Conservation (phyloP, 441 rosid genomes). For the California macrophylla region DNA sequence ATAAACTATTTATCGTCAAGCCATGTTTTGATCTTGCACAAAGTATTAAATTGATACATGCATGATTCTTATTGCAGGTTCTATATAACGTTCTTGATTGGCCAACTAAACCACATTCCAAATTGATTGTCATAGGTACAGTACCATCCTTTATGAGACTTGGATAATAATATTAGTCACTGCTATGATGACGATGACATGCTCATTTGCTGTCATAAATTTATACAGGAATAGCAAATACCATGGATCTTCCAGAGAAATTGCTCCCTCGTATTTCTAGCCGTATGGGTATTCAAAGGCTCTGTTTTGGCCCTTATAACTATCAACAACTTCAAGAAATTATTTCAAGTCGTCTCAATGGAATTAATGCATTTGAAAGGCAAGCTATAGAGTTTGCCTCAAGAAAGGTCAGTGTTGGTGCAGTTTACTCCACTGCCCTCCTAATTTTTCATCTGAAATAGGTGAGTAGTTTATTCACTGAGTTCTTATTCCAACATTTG, state of each 20-base stretch:
- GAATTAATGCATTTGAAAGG: constrained; percentile 78
- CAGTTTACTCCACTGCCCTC: not conserved
- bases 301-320: constrained; percentile 89
- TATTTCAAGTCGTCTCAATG: constrained; percentile 64
- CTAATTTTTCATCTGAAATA: constrained; percentile 1
- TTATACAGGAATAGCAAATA: constrained; percentile 76
- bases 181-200: constrained; percentile 4
- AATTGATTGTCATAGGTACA: constrained; percentile 69
- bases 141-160: constrained; percentile 2
- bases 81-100: constrained; percentile 87
- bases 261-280: constrained; percentile 95
- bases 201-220: not conserved
- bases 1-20: not conserved
- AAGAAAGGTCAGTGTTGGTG: constrained; percentile 48
- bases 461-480: not conserved
- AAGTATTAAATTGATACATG: constrained; percentile 4
- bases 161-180: constrained; percentile 1
- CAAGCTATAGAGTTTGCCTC: constrained; percentile 95
- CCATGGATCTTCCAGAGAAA: constrained; percentile 99
- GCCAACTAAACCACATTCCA: constrained; percentile 86
- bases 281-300: constrained; percentile 91
- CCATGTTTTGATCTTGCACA: not conserved
- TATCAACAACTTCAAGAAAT: constrained; percentile 90
- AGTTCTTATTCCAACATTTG: not conserved
- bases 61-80: constrained; percentile 35